Base-by-base conservation (phyloP, 441 rosid genomes). In the Adansonia rubrostipa region DNA sequence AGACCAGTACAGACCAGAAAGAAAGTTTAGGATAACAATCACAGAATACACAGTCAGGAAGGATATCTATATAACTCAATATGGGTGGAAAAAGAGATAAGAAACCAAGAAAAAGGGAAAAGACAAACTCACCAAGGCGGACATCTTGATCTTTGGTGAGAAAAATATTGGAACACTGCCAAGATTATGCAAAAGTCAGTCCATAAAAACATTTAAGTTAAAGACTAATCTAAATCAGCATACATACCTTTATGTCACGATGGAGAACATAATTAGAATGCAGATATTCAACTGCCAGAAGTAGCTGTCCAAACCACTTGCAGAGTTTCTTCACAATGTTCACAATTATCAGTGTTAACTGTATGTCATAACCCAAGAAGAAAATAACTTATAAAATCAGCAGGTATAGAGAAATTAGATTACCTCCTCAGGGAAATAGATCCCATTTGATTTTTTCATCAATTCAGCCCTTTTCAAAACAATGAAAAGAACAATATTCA, bases 101-200 rank as follows among this genome's bases (percentile, higher is more conserved):
- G 28, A 24, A 47, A 62, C 28, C 44, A 62, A 42, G 54, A 60
- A 22, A 62, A 61, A 45, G 42, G n/a, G 56, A 64, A 57, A 79
- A 80, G 77, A 56, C 17, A 64, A 83, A 81, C 92, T 83, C 80
- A 93, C 99, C 99, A 73, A 95, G 94, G 24, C 95, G 98, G 54
- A 95, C 94, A 66, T 93, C 98, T 82, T 93, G 97, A 82, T 93
- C 98, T 87, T 91, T 95, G 51, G 98, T 93, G 80, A 95, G 98
- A 83, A 95, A 95, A 83, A 95, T 95, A 74, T 93, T 95, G 73
- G 99, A 95, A 83, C 99, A 95, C 99, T 95, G 91, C 79, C 53
- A 80, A 81, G 45, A 78, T 56, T 75, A 77, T 11, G 60, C 66
- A 72, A 33, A 77, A 66, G 77, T 87, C 73, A 88, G 87, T 75